Evolutionary conservation across 2,329 filamentous ascomycete genomes (phyloP).

Genomic region (Cladosporium sp.): DNA sequence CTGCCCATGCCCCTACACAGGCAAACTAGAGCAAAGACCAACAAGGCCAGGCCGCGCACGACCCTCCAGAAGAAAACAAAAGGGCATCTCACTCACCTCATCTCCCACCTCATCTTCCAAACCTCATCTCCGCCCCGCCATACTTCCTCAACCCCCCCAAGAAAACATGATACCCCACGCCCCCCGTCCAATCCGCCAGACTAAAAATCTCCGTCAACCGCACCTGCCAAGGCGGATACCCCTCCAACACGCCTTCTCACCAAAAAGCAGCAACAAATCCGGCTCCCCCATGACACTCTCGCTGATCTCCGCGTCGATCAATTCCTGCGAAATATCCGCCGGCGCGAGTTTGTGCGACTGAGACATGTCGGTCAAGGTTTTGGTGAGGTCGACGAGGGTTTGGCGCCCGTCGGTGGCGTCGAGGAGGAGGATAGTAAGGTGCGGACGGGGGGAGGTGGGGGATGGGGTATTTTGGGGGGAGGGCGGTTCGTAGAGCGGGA

Average conservation of each 20-base stretch:
- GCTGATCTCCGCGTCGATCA: slow-evolving; percentile 84
- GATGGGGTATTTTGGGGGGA: slow-evolving; percentile 22
- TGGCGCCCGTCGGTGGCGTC: slow-evolving; percentile 86
- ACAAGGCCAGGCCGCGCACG: no score
- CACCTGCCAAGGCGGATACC: slow-evolving; percentile 96
- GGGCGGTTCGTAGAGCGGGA: slow-evolving; percentile 53
- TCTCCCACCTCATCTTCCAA: slow-evolving; percentile 54
- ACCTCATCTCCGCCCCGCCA: slow-evolving; percentile 82
- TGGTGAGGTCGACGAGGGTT: slow-evolving; percentile 91
- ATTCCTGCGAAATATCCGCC: slow-evolving; percentile 75
- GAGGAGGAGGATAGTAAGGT: slow-evolving; percentile 69
- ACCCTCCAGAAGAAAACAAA: no score
- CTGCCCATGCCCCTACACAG: no score
- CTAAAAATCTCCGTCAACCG: slow-evolving; percentile 90
- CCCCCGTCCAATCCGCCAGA: slow-evolving; percentile 40
- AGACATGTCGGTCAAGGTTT: slow-evolving; percentile 91
- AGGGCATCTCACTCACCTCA: no score
- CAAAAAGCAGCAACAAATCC: slow-evolving; percentile 83
- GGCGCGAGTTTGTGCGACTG: slow-evolving; percentile 80
- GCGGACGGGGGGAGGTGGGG: slow-evolving; percentile 26
- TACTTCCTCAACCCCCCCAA: slow-evolving; percentile 78
- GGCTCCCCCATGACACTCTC: slow-evolving; percentile 80
- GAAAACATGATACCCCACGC: slow-evolving; percentile 93
- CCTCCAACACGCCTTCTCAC: slow-evolving; percentile 78
- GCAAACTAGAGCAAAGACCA: no score